Evolutionary conservation across 1,139 yeast species (phyloP), one percentile per base, ranked within the genome.

Genomic region (Blastobotrys petasosporus): DNA sequence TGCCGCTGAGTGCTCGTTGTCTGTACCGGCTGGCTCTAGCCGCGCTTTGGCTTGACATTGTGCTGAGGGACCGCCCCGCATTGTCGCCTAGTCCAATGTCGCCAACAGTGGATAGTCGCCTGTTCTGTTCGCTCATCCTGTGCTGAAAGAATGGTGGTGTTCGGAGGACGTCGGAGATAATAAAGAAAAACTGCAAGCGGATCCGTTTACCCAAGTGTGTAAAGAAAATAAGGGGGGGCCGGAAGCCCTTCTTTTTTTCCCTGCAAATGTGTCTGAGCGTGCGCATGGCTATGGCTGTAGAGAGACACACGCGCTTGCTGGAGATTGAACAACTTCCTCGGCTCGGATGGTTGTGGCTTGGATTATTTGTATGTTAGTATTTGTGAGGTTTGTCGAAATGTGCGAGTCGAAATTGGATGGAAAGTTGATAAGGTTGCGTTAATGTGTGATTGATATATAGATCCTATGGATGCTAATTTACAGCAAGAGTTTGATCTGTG

Each of bases 41-140:
- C 53, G 60, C 53, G 41, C 56, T 37, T n/a, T 54, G 60, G 28
- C 50, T 64, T 28, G 45, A 65, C 66, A 64, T 61, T 10, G 73
- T 65, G 34, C 69, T 57, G 29, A 69, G 55, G 1, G 68, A 59
- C 3, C 70, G 65, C 12, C 62, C 67, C 30, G 67, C 60, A 25
- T 63, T 68, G 51, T 69, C 73, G 29, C 73, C 73, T 11, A 69
- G 59, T 23, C 59, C 57, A 40, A 69, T 61, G n/a, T 55, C 54
- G 25, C 73, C 73, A 13, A 46, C 46, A n/a, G 13, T 36, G 4
- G 47, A 44, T 23, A 25, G 28, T 25, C 37, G 11, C 23, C 37
- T 20, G 7, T 7, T 20, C 25, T 20, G 25, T 20, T 20, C 25
- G 25, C 25, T 20, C 25, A 20, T 20, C 25, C 7, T n/a, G n/a